phyloP scores from a whole-genome alignment of 169 alveolate species.

The Eimeria tenella region DNA sequence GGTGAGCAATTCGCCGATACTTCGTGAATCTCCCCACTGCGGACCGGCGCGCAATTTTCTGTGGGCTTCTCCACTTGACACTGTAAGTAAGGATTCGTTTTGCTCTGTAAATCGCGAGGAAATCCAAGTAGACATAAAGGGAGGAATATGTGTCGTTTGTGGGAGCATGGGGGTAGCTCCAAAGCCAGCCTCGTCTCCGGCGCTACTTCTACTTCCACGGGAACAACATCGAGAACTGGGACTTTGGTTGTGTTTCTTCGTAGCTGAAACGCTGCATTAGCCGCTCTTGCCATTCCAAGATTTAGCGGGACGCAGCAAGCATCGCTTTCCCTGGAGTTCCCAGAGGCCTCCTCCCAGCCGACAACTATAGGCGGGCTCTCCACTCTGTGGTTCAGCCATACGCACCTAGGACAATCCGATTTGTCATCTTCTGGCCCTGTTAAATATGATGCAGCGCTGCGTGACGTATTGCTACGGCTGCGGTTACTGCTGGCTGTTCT shows the following conservation, averaged over 20 bases:
- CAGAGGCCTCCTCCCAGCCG: not conserved
- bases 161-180: constrained; percentile 60
- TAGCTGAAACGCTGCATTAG: not conserved
- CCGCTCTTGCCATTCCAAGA: not conserved
- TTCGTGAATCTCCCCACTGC: not conserved
- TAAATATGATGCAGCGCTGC: not conserved
- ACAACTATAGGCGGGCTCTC: constrained; percentile 3
- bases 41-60: not conserved
- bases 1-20: not conserved
- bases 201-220: constrained; percentile 40
- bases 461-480: not conserved
- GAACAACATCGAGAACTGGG: constrained; percentile 27
- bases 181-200: constrained; percentile 49
- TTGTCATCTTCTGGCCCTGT: not conserved
- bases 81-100: not conserved
- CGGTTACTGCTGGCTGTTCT: not conserved
- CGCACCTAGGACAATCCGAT: constrained; percentile 44
- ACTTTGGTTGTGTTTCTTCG: not conserved
- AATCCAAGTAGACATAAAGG: constrained; percentile 51
- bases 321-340: not conserved
- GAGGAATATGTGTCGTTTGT: constrained; percentile 42
- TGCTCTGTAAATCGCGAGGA: not conserved
- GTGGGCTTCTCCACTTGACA: not conserved
- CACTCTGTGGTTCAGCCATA: not conserved
- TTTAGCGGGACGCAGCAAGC: not conserved